A percentile compares a stretch with the other conserved stretches of the same genome.
Conservation (phyloP, 345 rosid genomes). For the Boechera retrofracta region DNA sequence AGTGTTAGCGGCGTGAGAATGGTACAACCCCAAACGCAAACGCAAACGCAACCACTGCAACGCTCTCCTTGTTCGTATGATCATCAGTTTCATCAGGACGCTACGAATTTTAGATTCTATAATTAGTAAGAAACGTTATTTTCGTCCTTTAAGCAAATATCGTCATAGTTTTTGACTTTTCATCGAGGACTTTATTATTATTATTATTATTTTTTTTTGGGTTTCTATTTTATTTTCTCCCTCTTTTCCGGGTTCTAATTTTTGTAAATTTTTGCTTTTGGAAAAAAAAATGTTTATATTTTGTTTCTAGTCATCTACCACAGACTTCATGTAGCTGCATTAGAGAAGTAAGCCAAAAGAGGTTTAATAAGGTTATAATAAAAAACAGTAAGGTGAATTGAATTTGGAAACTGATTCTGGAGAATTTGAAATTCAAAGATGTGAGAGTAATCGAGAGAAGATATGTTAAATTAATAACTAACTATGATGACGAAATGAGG, state of each 20-base stretch:
- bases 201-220: neutral
- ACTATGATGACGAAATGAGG: slow-evolving; percentile 43
- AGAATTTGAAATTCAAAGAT: slow-evolving; percentile 46
- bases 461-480: slow-evolving; percentile 20
- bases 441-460: slow-evolving; percentile 29
- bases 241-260: slow-evolving; percentile 13
- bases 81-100: slow-evolving; percentile 39
- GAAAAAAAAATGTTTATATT: slow-evolving; percentile 10
- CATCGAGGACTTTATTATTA: neutral
- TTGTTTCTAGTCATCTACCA: neutral
- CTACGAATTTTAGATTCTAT: slow-evolving; percentile 37
- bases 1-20: slow-evolving; percentile 78
- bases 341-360: neutral
- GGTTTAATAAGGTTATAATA: too few relatives aligned
- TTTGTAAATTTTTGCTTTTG: slow-evolving; percentile 42
- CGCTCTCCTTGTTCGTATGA: slow-evolving; percentile 35
- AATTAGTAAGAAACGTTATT: slow-evolving; percentile 43
- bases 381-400: too few relatives aligned
- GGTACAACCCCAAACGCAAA: slow-evolving; percentile 46
- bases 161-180: slow-evolving; percentile 43
- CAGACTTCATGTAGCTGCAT: neutral
- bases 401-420: slow-evolving; percentile 4
- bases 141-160: slow-evolving; percentile 23
- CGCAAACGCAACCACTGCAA: slow-evolving; percentile 12
- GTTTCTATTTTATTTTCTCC: neutral